Percentiles rank a stretch among this genome's conserved stretches.
Evolutionary conservation across 345 rosid species (phyloP).

Genomic region (Xanthoceras sorbifolium): DNA sequence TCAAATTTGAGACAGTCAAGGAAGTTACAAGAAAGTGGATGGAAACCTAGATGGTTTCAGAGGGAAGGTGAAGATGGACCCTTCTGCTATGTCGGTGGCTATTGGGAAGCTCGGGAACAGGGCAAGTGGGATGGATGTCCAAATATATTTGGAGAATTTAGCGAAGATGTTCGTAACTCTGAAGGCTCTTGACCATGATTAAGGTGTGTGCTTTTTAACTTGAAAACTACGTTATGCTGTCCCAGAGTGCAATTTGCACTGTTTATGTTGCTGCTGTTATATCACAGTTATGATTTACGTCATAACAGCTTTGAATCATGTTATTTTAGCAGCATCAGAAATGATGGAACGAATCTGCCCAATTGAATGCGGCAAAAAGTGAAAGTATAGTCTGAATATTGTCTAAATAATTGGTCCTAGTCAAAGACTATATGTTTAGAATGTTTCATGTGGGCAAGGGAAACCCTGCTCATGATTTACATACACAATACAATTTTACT

Average conservation of each 20-base stretch:
- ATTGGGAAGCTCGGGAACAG: slow-evolving; percentile 82
- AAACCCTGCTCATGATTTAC: background rate
- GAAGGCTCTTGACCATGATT: slow-evolving; percentile 24
- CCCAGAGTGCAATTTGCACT: background rate
- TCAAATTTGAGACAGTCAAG: slow-evolving; percentile 58
- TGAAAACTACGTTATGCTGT: background rate
- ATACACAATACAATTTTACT: background rate
- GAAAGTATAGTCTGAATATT: background rate
- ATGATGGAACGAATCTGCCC: background rate
- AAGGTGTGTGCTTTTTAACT: slow-evolving; percentile 30
- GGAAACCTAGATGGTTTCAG: slow-evolving; percentile 90
- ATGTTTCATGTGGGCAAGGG: background rate
- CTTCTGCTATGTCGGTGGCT: slow-evolving; percentile 73
- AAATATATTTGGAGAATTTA: slow-evolving; percentile 75
- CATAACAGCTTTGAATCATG: background rate
- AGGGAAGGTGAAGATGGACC: slow-evolving; percentile 60
- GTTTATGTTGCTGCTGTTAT: background rate
- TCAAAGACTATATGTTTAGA: background rate
- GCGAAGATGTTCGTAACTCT: slow-evolving; percentile 44
- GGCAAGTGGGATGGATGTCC: slow-evolving; percentile 78
- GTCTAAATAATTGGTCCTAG: background rate
- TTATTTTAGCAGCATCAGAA: background rate
- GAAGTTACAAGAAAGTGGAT: slow-evolving; percentile 85
- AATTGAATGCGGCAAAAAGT: background rate
- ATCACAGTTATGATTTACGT: background rate